Percentiles rank a stretch among this genome's conserved stretches.
These are phyloP conservation scores for Suillus paluster DNA, from an alignment of 768 basidiomycete species.

Conservation along the genomic window DNA sequence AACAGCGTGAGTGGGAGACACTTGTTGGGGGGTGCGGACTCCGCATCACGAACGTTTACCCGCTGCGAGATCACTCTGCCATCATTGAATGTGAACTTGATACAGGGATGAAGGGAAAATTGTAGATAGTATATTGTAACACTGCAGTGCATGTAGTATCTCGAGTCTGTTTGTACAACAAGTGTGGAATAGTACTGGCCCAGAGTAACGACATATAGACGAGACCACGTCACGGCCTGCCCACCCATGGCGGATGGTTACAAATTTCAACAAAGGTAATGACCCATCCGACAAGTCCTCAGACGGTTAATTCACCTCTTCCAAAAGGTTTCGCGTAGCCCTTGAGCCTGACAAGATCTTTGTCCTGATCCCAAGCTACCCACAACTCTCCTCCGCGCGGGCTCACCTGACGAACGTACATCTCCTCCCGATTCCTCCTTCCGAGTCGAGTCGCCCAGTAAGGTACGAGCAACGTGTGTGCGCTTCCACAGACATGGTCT, in stretches of 20 bases:
- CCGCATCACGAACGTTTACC: slow-evolving; percentile 7
- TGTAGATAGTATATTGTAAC: no score
- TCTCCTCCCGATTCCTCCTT: slow-evolving; percentile 26
- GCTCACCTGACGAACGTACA: slow-evolving; percentile 57
- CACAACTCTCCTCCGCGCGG: slow-evolving; percentile 50
- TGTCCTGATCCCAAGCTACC: slow-evolving; percentile 41
- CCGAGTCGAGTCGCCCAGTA: slow-evolving; percentile 47
- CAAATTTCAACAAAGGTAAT: neutral
- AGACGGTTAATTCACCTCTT: slow-evolving; percentile 7
- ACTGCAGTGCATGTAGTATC: no score
- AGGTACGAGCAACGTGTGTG: slow-evolving; percentile 52
- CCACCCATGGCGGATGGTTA: neutral
- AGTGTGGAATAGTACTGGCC: no score
- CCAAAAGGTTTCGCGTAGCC: slow-evolving; percentile 35
- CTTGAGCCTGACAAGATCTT: slow-evolving; percentile 35
- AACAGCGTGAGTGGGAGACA: slow-evolving; percentile 9
- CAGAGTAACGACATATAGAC: neutral
- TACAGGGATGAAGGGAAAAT: no score
- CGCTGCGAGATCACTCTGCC: slow-evolving; percentile 4
- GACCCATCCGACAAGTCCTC: neutral
- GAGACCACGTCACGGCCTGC: neutral
- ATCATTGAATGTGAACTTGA: slow-evolving; percentile 11
- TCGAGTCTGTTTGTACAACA: no score
- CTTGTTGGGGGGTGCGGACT: neutral
- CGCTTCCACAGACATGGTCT: slow-evolving; percentile 59